Base-by-base conservation (phyloP, 2,329 filamentous ascomycete genomes). In the Talaromyces sp. region DNA sequence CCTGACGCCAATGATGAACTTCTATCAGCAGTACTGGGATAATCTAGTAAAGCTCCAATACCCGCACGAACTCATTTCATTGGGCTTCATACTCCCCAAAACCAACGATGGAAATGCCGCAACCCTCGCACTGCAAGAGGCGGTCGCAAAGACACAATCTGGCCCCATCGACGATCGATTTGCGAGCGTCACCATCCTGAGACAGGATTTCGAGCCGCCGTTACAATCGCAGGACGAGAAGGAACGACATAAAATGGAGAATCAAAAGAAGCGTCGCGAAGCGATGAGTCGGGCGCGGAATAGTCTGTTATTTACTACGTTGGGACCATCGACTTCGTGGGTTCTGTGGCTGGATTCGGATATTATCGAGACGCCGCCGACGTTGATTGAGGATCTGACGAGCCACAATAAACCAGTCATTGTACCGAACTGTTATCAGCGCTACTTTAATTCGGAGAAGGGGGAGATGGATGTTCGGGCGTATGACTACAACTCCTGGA, bases 401-500 rank as follows among this genome's bases (percentile, higher is more conserved):
- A 79, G 83, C 9, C 92, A 96, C 78, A 87, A 98, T 79, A 92
- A 95, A 79, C 86, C 92, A n/a, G 87, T 99, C 68, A 90, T 98
- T 63, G 93, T 93, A 0, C 92, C 95, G 60, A 99, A 99, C 76
- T 98, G 94, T 82, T 97, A 90, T 83, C 95, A 99, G 80, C 84
- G 90, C 68, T 98, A 87, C 79, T 87, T 86, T 66, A 89, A 97
- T 79, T 85, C 85, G 56, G 84, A 90, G 14, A 88, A 85, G 60
- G 89, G 90, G 72, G 83, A 87, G 68, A 86, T 87, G 81, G 87
- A 88, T 50, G 87, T 94, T 73, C 87, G 95, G 4, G 88, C 93
- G 0, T 99, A 99, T 77, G 95, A 99, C 80, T 98, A 89, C 84
- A 99, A 99, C 81, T 96, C 91, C 76, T 99, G 95, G 95, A 88